Conservation (phyloP, 208 protist species). For the Zelonia costaricensis region DNA sequence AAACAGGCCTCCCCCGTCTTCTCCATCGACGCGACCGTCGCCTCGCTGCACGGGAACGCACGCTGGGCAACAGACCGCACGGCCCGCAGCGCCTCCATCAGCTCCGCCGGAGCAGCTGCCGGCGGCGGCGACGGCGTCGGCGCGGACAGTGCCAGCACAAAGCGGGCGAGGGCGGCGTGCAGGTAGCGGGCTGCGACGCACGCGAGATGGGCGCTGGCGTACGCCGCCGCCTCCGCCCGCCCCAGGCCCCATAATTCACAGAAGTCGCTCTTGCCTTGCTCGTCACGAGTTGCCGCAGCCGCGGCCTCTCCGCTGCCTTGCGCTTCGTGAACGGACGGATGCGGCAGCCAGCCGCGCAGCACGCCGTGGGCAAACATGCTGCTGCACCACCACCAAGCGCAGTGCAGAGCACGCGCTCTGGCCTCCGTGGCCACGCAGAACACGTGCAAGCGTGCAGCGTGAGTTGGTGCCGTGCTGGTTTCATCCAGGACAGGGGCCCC, state of each 20-base stretch:
- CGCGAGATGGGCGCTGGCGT: slow-evolving; percentile 2
- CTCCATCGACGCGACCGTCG: no score
- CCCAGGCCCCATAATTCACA: neutral
- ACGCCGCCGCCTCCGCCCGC: neutral
- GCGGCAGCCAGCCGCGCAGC: slow-evolving; percentile 1
- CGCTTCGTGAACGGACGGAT: neutral
- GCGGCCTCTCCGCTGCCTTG: neutral
- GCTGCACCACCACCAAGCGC: slow-evolving; percentile 29
- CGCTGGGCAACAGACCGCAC: neutral
- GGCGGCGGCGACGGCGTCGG: neutral
- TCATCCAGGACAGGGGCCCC: neutral
- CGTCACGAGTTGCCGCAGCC: neutral
- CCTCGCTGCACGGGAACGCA: neutral
- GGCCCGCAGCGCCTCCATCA: neutral
- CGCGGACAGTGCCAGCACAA: neutral
- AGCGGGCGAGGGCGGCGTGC: neutral
- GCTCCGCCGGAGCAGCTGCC: neutral
- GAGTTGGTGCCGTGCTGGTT: neutral
- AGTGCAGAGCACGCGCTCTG: neutral
- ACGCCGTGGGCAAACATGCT: slow-evolving; percentile 5
- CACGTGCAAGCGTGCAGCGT: neutral
- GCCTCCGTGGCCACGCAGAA: neutral
- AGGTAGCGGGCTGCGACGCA: neutral
- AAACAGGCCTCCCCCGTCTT: neutral
- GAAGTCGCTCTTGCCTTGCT: neutral